Percentiles rank a stretch among this genome's conserved stretches.
Conservation (phyloP, 768 basidiomycete species). For the Russula ochroleuca region DNA sequence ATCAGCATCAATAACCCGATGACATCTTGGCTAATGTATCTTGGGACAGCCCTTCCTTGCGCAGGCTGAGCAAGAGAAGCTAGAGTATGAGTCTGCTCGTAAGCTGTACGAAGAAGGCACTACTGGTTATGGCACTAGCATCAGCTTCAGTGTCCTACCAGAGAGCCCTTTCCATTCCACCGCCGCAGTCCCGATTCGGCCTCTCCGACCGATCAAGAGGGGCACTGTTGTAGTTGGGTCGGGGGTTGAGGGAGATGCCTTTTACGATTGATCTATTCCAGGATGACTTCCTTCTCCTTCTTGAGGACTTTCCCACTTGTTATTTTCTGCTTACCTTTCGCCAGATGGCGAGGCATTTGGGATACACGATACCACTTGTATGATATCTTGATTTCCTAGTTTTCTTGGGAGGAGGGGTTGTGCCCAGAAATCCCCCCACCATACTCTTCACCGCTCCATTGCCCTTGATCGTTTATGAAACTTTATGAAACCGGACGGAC, state of each 20-base stretch:
- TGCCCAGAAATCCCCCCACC: constrained; percentile 1
- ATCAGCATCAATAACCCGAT: constrained; percentile 26
- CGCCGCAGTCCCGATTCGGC: constrained; percentile 37
- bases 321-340: constrained; percentile 9
- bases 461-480: constrained; percentile 8
- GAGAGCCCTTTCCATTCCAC: constrained; percentile 52
- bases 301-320: constrained; percentile 6
- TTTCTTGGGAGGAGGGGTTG: constrained; percentile 1
- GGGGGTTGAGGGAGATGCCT: constrained; percentile 67
- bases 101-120: constrained; percentile 85
- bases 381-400: constrained; percentile 17
- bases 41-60: constrained; percentile 75
- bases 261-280: constrained; percentile 18
- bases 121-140: constrained; percentile 60
- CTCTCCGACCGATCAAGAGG: constrained; percentile 47
- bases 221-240: constrained; percentile 51
- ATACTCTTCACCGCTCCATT: constrained; percentile 1
- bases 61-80: constrained; percentile 92
- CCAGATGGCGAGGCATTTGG: constrained; percentile 15
- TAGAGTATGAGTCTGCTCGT: constrained; percentile 84
- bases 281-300: constrained; percentile 5
- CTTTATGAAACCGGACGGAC: constrained; percentile 18
- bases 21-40: constrained; percentile 21
- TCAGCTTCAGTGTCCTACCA: constrained; percentile 80
- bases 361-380: constrained; percentile 25